These are phyloP conservation scores for Reutealis trisperma DNA, from an alignment of 345 rosid species.

Conservation along the genomic window DNA sequence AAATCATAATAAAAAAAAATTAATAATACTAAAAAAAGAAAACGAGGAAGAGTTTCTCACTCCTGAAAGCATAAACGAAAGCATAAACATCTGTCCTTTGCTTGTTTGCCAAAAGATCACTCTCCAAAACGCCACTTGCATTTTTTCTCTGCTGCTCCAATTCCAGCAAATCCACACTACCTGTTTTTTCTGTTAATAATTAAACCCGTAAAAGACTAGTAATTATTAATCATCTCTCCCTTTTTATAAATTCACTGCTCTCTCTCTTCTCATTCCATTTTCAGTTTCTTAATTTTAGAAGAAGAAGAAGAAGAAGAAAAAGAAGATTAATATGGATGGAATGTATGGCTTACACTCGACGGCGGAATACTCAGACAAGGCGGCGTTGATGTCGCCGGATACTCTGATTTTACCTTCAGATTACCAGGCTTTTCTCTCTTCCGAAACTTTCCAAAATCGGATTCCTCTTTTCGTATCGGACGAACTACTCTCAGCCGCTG, in stretches of 20 bases:
- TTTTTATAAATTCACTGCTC: neutral
- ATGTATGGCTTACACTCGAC: slow-evolving; percentile 57
- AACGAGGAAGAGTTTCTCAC: neutral
- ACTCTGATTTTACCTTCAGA: slow-evolving; percentile 56
- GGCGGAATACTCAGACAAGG: slow-evolving; percentile 56
- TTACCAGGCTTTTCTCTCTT: slow-evolving; percentile 43
- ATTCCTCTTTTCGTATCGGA: slow-evolving; percentile 63
- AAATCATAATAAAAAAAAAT: neutral
- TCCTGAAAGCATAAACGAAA: slow-evolving; percentile 21
- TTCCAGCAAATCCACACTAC: slow-evolving; percentile 30
- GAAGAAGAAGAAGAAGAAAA: neutral
- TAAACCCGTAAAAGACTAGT: too few relatives aligned
- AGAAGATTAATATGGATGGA: slow-evolving; percentile 59
- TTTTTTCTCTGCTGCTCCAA: slow-evolving; percentile 33
- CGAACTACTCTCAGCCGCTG: slow-evolving; percentile 57
- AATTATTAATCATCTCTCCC: too few relatives aligned
- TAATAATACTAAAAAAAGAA: neutral
- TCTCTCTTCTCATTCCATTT: too few relatives aligned
- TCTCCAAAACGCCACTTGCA: slow-evolving; percentile 29
- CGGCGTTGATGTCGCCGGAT: slow-evolving; percentile 64
- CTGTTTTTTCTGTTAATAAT: neutral
- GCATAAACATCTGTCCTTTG: slow-evolving; percentile 16
- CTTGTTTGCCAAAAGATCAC: slow-evolving; percentile 27
- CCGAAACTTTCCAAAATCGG: slow-evolving; percentile 35
- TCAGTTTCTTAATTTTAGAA: neutral